Base-by-base conservation (phyloP, 345 rosid genomes). In the Acer yangbiense region DNA sequence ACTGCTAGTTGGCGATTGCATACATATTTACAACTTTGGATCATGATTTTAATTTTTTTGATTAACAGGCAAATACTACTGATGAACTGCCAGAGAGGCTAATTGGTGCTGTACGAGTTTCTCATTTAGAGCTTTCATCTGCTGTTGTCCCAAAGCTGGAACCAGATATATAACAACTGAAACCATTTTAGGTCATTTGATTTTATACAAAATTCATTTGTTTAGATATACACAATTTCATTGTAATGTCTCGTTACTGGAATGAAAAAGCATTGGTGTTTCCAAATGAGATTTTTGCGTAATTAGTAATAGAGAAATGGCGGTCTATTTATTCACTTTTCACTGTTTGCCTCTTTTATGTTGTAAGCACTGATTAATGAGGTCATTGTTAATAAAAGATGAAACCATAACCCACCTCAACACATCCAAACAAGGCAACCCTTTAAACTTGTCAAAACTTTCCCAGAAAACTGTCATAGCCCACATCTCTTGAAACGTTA, bases 81-180 rank as follows among this genome's bases (percentile, higher is more conserved):
- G 98, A 97, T 57, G 99, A 97, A 81, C 85, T 94, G 85, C 98
- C 98, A 0, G 99, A 97, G 81, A 71, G 95, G 80, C 87, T 94
- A 72, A 93, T 94, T 14, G 98, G 98, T 71, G 98, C 98, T 0
- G 94, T 97, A 29, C 91, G 98, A 71, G 98, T 90, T 78, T 97
- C 97, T 65, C 99, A 94, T 75, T 75, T 93, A 79, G 97, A 91
- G 90, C 89, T 96, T 21, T 87, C 92, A n/a, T 89, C 94, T 17
- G 99, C 98, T n/a, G 84, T 93, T 65, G 94, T 89, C 69, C 98
- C 99, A 10, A 87, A 82, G 68, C 79, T 97, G 70, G 94, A 87
- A 0, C 83, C 85, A 20, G 89, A 86, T 55, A 62, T 72, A 57
- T 79, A 71, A n/a, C 76, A 69, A 83, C 74, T 55, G 48, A 48